Evolutionary conservation across 495 filamentous ascomycete species (phyloP).

Genomic region (Oidiodendron maius): DNA sequence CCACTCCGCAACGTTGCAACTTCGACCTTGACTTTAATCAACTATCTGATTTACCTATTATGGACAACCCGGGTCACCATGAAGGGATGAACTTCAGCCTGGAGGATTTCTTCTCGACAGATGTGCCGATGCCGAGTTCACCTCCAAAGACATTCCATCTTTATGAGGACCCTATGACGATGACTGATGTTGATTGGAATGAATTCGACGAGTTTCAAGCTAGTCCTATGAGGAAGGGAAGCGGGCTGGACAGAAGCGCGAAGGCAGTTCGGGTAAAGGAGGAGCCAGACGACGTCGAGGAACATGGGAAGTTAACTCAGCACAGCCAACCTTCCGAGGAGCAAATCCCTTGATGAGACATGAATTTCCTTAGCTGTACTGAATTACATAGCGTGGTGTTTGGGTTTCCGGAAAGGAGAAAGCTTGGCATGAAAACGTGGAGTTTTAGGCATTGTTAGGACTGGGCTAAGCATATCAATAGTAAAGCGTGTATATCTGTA

Average conservation of each 20-base stretch:
- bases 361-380: neutral
- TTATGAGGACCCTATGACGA: constrained; percentile 29
- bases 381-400: constrained; percentile 22
- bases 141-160: constrained; percentile 29
- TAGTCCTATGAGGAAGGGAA: neutral
- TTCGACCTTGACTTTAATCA: constrained; percentile 19
- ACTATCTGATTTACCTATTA: constrained; percentile 10
- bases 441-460: too few relatives aligned
- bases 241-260: neutral
- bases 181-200: constrained; percentile 17
- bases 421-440: constrained; percentile 7
- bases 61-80: neutral
- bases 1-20: constrained; percentile 14
- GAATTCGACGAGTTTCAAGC: constrained; percentile 15
- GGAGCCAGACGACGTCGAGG: constrained; percentile 8
- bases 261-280: neutral
- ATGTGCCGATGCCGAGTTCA: constrained; percentile 41
- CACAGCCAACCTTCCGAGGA: neutral
- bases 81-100: constrained; percentile 12
- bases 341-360: neutral
- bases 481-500: too few relatives aligned
- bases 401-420: neutral
- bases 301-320: constrained; percentile 5
- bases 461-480: too few relatives aligned
- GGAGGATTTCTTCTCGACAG: constrained; percentile 37